Base-by-base conservation (phyloP, 495 filamentous ascomycete genomes). In the Penicillium macrosclerotiorum region DNA sequence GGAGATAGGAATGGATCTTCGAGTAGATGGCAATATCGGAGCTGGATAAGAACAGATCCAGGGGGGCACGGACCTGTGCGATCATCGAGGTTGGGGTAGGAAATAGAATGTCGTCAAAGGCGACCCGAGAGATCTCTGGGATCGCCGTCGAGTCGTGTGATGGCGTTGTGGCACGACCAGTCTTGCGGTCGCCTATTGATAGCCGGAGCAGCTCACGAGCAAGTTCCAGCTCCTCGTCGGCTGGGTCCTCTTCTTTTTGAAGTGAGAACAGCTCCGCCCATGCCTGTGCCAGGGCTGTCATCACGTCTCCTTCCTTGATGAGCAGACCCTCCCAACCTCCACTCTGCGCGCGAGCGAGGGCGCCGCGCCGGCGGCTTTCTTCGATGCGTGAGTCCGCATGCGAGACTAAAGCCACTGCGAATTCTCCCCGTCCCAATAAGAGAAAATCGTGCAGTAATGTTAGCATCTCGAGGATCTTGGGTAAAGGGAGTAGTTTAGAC, bases 261-360 rank as follows among this genome's bases (percentile, higher is more conserved):
- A 93, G 68, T 4, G 83, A 78, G 9, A 83, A 81, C 26, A 98
- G 74, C 24, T 85, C 80, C 2, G 83, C 75, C 89, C 87, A 95
- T 2, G 89, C 81, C 49, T 85, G 74, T 7, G 79, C 71, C 14
- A 98, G 64, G 7, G 89, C 80, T 18, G 85, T 78, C 23, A 79
- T 78, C 1, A 95, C 80, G 61, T 98, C 93, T 3, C 86, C 86
- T 52, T 96, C 90, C 63, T 90, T 96, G 34, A 96, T 77, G 5
- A 84, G 66, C 9, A 91, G 71, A 4, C 75, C 79, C 24, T 72
- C 65, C 3, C 83, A 58, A 8, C 59, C 64, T 25, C 65, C 60
- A 34, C 53, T 18, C 16, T 29, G 39, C 3, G 49, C 22, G 9
- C 64, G 54, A 16, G 49, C 40, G 47, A 64, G 51, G 18, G 59